Conservation (phyloP, 2,329 filamentous ascomycete species). For the Cordyceps cicadae region DNA sequence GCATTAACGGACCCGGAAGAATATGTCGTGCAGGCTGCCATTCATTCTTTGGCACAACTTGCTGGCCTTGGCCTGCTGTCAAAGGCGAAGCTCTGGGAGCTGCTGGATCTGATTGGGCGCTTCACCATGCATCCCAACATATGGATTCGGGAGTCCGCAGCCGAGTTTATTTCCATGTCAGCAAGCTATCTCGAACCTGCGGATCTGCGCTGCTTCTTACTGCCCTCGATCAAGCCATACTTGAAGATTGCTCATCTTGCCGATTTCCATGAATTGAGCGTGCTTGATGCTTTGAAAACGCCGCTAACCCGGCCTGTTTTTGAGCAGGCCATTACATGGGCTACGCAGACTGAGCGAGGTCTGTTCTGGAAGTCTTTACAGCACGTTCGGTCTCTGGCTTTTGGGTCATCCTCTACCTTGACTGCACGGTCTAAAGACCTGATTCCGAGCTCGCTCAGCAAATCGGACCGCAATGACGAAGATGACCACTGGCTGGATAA, state of each 20-base stretch:
- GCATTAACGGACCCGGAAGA: slow-evolving; percentile 89
- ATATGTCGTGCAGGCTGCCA: slow-evolving; percentile 82
- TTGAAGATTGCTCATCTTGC: slow-evolving; percentile 62
- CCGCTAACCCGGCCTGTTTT: slow-evolving; percentile 73
- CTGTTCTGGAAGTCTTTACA: slow-evolving; percentile 78
- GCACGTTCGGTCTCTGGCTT: slow-evolving; percentile 55
- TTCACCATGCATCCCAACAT: slow-evolving; percentile 91
- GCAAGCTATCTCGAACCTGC: slow-evolving; percentile 68
- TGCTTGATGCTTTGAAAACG: slow-evolving; percentile 76
- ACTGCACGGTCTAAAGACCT: slow-evolving; percentile 49
- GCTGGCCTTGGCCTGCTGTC: slow-evolving; percentile 83
- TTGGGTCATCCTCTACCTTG: slow-evolving; percentile 49
- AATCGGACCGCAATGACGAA: slow-evolving; percentile 72
- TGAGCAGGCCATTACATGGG: slow-evolving; percentile 82
- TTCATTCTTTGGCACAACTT: slow-evolving; percentile 82
- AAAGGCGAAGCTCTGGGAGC: slow-evolving; percentile 74
- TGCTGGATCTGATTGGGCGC: slow-evolving; percentile 72
- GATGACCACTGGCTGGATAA: slow-evolving; percentile 90
- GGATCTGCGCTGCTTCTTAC: slow-evolving; percentile 74
- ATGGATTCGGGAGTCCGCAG: slow-evolving; percentile 88
- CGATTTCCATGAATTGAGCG: slow-evolving; percentile 59
- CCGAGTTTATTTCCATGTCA: slow-evolving; percentile 72
- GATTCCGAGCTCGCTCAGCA: slow-evolving; percentile 49
- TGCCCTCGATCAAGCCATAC: slow-evolving; percentile 73
- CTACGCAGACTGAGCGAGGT: slow-evolving; percentile 68